Percentiles rank a stretch among this genome's conserved stretches.
Evolutionary conservation across 805 yeast species (phyloP).

Genomic region (Debaryomyces tyrocola): DNA sequence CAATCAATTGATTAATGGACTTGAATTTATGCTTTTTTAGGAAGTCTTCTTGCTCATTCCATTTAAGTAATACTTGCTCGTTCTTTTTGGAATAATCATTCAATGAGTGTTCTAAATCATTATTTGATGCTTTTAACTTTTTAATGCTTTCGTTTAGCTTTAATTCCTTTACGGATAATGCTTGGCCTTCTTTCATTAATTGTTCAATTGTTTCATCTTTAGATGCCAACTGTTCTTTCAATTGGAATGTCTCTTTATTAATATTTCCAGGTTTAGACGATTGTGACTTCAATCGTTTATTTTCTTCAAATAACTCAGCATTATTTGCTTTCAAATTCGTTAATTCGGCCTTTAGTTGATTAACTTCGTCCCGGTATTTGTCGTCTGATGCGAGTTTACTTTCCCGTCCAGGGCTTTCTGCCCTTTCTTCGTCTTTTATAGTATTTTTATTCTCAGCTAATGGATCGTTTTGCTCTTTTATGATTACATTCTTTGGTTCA

Average conservation of each 20-base stretch:
- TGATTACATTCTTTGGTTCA: neutral
- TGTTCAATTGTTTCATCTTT: constrained; percentile 66
- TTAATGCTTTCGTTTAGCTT: constrained; percentile 66
- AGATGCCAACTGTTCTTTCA: constrained; percentile 35
- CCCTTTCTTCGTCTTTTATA: neutral
- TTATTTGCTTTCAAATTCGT: neutral
- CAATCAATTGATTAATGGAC: constrained; percentile 28
- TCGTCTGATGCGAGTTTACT: neutral
- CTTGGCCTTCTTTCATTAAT: constrained; percentile 74
- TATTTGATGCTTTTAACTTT: constrained; percentile 44
- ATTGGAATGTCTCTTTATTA: constrained; percentile 5
- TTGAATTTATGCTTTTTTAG: constrained; percentile 26
- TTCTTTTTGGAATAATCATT: constrained; percentile 28
- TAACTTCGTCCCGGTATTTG: constrained; percentile 3
- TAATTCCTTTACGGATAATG: constrained; percentile 68
- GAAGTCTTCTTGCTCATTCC: constrained; percentile 40
- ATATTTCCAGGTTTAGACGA: neutral
- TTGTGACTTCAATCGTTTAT: neutral
- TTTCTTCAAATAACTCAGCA: neutral
- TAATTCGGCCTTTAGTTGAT: neutral
- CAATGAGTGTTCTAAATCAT: constrained; percentile 29
- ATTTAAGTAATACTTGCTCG: constrained; percentile 27
- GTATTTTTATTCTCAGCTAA: neutral
- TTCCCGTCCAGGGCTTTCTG: neutral
- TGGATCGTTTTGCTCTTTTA: neutral